Evolutionary conservation across 2,329 filamentous ascomycete species (phyloP), one percentile per base, ranked within the genome.

Genomic region (Exophiala sp.): DNA sequence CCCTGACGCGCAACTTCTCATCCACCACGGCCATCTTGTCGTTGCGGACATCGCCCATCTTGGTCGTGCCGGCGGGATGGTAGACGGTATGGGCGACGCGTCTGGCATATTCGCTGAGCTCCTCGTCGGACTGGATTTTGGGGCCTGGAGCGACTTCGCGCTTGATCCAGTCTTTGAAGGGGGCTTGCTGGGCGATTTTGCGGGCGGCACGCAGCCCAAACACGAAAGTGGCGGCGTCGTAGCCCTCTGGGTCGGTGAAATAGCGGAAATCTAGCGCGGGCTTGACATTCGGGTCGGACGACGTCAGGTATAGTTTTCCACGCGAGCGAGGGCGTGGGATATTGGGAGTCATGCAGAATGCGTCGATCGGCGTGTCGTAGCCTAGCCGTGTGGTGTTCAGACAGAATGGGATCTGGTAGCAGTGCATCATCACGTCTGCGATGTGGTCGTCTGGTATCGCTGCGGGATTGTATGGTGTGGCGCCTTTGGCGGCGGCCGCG

Each of bases 351-450:
- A 93, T 93, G 79, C 88, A 93, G 75, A 94, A 94, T 45, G 87
- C 88, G 62, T 90, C 85, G 53, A 83, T 73, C 42, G 80, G 80
- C 34, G 73, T 73, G 62, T 82, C 80, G 66, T 83, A 95, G 59
- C 88, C 88, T 9, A 95, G 77, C 34, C 86, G 82, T 48, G 78
- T 73, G 1, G 88, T 95, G 77, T 95, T 95, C 60, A 89, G 80
- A 56, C 83, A 86, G 71, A 95, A 95, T 46, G 88, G 88, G 60
- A 95, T 94, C 71, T 95, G 89, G 74, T 95, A 95, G 78, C 88
- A 95, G 73, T 95, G 88, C 85, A 93, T 93, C 89, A 95, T 95
- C 63, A 94, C 72, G 64, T 95, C 89, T 57, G 85, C 86, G 48
- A 86, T 83, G 55, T 85, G 79, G 45, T 85, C 85, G 60, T 94